These are phyloP conservation scores for Leishmania tropica DNA, from an alignment of 208 protist species.

Conservation along the genomic window DNA sequence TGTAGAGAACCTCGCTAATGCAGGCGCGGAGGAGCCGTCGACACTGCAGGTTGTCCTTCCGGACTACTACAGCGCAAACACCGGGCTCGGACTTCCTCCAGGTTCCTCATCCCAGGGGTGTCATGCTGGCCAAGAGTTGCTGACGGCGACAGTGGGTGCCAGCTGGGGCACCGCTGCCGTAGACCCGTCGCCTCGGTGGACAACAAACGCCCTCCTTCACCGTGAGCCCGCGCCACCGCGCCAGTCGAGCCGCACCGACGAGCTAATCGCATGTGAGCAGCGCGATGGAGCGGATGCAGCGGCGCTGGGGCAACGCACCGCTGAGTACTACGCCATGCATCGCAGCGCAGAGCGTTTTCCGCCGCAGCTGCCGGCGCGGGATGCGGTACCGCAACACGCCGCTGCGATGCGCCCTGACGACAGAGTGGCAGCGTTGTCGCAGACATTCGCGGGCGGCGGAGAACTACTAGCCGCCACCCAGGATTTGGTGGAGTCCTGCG, in stretches of 20 bases:
- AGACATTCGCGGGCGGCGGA: too few species aligned
- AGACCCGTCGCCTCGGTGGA: conserved; percentile 21
- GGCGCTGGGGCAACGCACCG: background rate
- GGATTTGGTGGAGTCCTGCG: conserved; percentile 30
- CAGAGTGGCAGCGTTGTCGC: background rate
- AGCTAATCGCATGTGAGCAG: background rate
- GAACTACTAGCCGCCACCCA: conserved; percentile 5
- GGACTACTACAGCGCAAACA: conserved; percentile 24
- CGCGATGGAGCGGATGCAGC: background rate
- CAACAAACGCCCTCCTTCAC: conserved; percentile 26
- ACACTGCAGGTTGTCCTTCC: conserved; percentile 9
- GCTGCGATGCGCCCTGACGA: background rate
- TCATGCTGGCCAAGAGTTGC: background rate
- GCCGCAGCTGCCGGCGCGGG: background rate
- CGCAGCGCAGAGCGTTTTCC: background rate
- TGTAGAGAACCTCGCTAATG: conserved; percentile 9
- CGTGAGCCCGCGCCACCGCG: background rate
- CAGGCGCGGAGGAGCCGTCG: background rate
- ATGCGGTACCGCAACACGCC: background rate
- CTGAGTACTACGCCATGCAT: conserved; percentile 14
- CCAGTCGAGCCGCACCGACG: too few species aligned
- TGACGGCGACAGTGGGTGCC: background rate
- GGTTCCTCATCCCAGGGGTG: background rate
- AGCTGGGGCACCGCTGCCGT: background rate
- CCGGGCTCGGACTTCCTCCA: background rate